These are phyloP conservation scores for Vaccinium myrtillus DNA, from an alignment of 148 eudicot species.

Conservation along the genomic window DNA sequence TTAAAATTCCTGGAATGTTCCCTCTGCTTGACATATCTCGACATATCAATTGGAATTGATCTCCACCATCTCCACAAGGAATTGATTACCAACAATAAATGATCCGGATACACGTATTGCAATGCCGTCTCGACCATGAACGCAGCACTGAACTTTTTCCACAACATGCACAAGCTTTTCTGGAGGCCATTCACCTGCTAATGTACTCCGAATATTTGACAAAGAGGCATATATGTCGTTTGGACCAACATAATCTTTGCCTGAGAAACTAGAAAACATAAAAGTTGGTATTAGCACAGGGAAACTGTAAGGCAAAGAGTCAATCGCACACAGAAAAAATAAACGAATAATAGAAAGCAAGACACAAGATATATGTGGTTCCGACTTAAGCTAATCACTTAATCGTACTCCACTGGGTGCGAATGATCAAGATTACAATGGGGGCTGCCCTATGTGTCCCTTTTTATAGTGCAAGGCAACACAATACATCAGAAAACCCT, in stretches of 20 bases:
- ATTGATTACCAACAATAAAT: constrained; percentile 78
- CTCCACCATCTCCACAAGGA: constrained; percentile 85
- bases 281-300: constrained; percentile 10
- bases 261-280: constrained; percentile 56
- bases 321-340: too few species aligned
- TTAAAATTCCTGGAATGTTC: constrained; percentile 80
- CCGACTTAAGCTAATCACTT: too few species aligned
- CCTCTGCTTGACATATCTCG: too few species aligned
- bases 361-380: too few species aligned
- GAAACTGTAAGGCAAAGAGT: background rate
- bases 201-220: constrained; percentile 64
- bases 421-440: too few species aligned
- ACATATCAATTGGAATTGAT: constrained; percentile 62
- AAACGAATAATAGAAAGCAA: too few species aligned
- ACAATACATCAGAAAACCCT: too few species aligned
- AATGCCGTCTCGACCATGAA: constrained; percentile 70
- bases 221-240: constrained; percentile 47
- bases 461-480: too few species aligned
- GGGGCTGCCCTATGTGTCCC: too few species aligned
- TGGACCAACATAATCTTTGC: constrained; percentile 60
- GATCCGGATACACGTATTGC: constrained; percentile 90
- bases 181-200: constrained; percentile 86
- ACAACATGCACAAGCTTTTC: constrained; percentile 90
- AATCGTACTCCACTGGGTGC: too few species aligned
- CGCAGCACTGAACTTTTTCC: constrained; percentile 86